Conservation (phyloP, 768 basidiomycete genomes). For the Tylopilus rubrobrunneus region DNA sequence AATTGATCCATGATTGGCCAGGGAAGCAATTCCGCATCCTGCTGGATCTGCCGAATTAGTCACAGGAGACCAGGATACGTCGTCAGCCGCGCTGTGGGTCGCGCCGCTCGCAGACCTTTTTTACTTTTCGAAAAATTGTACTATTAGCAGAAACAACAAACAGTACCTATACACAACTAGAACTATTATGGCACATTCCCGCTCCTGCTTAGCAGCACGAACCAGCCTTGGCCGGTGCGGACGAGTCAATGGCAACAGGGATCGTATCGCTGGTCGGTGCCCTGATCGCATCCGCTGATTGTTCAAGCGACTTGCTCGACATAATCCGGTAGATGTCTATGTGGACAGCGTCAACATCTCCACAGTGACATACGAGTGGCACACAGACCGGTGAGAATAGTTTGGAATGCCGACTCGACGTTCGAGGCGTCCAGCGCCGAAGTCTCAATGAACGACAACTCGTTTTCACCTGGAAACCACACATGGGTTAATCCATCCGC, state of each 20-base stretch:
- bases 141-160: constrained; percentile 27
- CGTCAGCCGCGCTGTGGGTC: constrained; percentile 82
- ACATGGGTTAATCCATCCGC: constrained; percentile 1
- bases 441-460: constrained; percentile 94
- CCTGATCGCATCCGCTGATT: constrained; percentile 72
- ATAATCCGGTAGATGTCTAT: constrained; percentile 97
- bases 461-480: constrained; percentile 69
- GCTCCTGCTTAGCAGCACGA: constrained; percentile 55
- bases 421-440: constrained; percentile 99
- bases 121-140: neutral
- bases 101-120: constrained; percentile 75
- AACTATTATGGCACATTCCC: constrained; percentile 1
- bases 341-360: constrained; percentile 5
- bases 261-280: constrained; percentile 80
- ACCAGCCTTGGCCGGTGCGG: constrained; percentile 46
- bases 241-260: constrained; percentile 68
- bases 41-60: constrained; percentile 87
- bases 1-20: constrained; percentile 81
- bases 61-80: constrained; percentile 84
- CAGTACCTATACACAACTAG: constrained; percentile 24
- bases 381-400: constrained; percentile 79
- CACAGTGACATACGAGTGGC: neutral
- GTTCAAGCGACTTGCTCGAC: constrained; percentile 92
- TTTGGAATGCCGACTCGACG: constrained; percentile 97
- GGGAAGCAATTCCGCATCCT: constrained; percentile 93